A percentile compares a stretch with the other conserved stretches of the same genome.
Evolutionary conservation across 768 basidiomycete genomes (phyloP).

Genomic region (Pleurotus sapidus): DNA sequence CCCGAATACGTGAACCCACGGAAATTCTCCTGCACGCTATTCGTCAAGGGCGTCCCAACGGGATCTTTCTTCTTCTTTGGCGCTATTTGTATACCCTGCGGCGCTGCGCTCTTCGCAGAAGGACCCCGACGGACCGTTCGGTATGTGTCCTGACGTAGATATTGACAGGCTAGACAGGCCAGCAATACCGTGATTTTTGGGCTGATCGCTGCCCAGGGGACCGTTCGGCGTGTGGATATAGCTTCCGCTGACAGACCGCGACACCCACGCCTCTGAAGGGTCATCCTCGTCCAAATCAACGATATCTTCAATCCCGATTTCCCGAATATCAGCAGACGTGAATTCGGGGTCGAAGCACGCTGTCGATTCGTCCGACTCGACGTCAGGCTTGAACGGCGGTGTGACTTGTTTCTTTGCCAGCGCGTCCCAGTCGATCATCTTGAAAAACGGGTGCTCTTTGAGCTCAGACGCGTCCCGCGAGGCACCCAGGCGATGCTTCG

Average conservation of each 20-base stretch:
- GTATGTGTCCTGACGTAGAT: constrained; percentile 10
- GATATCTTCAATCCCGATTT: constrained; percentile 54
- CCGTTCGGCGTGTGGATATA: constrained; percentile 71
- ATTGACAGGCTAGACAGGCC: constrained; percentile 10
- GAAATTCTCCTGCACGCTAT: constrained; percentile 95
- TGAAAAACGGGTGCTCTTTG: constrained; percentile 95
- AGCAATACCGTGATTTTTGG: constrained; percentile 5
- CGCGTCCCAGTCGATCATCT: constrained; percentile 86
- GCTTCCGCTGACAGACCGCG: constrained; percentile 37
- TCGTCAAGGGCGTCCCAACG: constrained; percentile 74
- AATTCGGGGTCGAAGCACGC: constrained; percentile 98
- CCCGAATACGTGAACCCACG: constrained; percentile 90
- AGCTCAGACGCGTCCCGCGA: constrained; percentile 88
- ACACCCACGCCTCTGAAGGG: constrained; percentile 70
- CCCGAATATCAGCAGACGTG: constrained; percentile 85
- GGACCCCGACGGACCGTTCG: constrained; percentile 18
- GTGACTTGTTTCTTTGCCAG: constrained; percentile 86
- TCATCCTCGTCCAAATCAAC: constrained; percentile 58
- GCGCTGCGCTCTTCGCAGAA: constrained; percentile 13
- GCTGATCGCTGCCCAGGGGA: constrained; percentile 64
- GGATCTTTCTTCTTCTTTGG: constrained; percentile 43
- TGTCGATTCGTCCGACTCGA: constrained; percentile 98
- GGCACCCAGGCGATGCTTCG: constrained; percentile 95
- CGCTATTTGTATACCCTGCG: constrained; percentile 50
- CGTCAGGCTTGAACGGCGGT: constrained; percentile 96